Evolutionary conservation across 352 stramenopile genomes (phyloP).

Genomic region (Pythium insidiosum): DNA sequence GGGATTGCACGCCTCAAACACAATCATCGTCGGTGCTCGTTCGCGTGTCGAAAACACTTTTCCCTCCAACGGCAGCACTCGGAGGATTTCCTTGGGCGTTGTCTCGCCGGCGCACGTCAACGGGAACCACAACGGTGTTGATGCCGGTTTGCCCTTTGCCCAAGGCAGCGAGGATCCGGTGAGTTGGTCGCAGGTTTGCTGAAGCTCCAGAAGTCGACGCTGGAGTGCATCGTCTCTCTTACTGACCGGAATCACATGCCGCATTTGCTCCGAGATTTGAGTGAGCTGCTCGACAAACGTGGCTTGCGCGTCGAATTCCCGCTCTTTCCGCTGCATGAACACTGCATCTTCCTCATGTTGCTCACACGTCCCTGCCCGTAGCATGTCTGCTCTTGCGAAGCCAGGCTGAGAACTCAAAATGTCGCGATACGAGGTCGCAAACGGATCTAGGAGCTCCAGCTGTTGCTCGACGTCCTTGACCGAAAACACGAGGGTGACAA

Average conservation of each 20-base stretch:
- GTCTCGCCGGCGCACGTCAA: too few relatives aligned
- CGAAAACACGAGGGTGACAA: neutral
- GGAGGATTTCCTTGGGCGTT: too few relatives aligned
- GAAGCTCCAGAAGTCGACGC: constrained; percentile 9
- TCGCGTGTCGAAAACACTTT: constrained; percentile 30
- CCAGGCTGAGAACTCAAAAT: too few relatives aligned
- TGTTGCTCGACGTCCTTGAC: constrained; percentile 1
- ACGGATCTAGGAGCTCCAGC: constrained; percentile 9
- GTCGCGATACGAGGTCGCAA: constrained; percentile 2
- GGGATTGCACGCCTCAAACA: constrained; percentile 33
- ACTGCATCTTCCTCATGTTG: constrained; percentile 3
- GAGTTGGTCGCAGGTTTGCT: too few relatives aligned
- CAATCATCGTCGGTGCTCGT: constrained; percentile 27
- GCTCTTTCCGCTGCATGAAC: constrained; percentile 10
- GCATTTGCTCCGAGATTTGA: constrained; percentile 20
- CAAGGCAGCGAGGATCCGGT: too few relatives aligned
- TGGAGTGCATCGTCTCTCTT: constrained; percentile 4
- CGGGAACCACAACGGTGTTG: too few relatives aligned
- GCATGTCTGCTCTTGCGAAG: too few relatives aligned
- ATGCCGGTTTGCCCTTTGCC: too few relatives aligned
- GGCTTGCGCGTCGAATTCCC: constrained; percentile 20
- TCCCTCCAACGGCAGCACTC: constrained; percentile 19
- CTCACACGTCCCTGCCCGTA: neutral
- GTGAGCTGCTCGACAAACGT: constrained; percentile 26
- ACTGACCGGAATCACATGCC: constrained; percentile 12